Base-by-base conservation (phyloP, 2,329 filamentous ascomycete genomes). In the Trichoderma sp. region DNA sequence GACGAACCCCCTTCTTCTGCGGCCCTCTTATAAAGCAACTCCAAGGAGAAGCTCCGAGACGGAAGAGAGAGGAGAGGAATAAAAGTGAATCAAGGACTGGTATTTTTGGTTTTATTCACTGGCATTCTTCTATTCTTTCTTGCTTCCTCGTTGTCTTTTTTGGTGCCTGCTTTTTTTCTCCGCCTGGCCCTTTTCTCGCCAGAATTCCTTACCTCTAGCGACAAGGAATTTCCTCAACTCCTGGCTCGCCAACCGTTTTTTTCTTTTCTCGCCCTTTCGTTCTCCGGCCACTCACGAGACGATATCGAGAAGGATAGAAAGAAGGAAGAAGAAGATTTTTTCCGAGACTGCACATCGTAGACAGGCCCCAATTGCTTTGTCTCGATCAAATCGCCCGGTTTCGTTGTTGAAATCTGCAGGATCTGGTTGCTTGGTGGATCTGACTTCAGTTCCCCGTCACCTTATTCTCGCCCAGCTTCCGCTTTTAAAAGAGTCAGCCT, bases 141-240 rank as follows among this genome's bases (percentile, higher is more conserved):
- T 71, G 21, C 27, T 63, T 63, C 59, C 18, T 66, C 60, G 69
- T 50, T 50, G 56, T 63, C 35, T 38, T 60, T 77, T 75, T 41
- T 41, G 38, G 77, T 75, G 69, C 73, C 38, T n/a, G 27, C 27
- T 76, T 74, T 59, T 59, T 77, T 38, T 38, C 35, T 38, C 35
- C 76, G 63, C 53, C 33, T 67, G 63, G 53, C 53, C 24, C 71
- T 50, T 41, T 71, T 77, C 78, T 77, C 76, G 74, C 75, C 66
- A 78, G 78, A 84, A 87, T 87, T 86, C 85, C 85, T 86, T 83
- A 83, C 82, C 81, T 81, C 24, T 82, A 81, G 81, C 82, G 77
- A 82, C 81, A 81, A 85, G 83, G 85, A 86, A 86, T 85, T 84
- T 81, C 74, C 38, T 69, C 64, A 24, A 21, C 80, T 81, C 79